These are phyloP conservation scores for Gossypium davidsonii DNA, from an alignment of 441 rosid species.

Conservation along the genomic window DNA sequence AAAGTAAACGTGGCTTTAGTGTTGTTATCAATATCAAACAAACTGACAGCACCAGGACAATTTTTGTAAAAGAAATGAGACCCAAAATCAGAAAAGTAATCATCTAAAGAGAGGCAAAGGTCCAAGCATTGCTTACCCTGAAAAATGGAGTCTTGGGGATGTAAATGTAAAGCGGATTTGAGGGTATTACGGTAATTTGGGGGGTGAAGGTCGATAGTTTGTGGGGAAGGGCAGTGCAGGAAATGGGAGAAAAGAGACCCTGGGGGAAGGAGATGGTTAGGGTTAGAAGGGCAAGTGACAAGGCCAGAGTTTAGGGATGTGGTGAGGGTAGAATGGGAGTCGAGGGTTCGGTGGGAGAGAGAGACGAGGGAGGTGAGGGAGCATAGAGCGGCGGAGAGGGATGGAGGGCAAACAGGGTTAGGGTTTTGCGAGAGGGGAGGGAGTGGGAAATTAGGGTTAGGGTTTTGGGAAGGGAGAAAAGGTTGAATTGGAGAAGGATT, in stretches of 20 bases:
- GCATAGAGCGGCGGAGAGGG: slow-evolving; percentile 41
- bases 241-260: slow-evolving; percentile 67
- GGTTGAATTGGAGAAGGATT: slow-evolving; percentile 20
- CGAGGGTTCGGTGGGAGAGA: slow-evolving; percentile 38
- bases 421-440: slow-evolving; percentile 20
- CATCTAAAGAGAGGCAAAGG: slow-evolving; percentile 49
- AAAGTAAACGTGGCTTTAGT: slow-evolving; percentile 30
- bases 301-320: slow-evolving; percentile 24
- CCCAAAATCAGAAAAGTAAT: slow-evolving; percentile 30
- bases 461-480: slow-evolving; percentile 16
- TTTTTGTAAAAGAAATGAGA: slow-evolving; percentile 50
- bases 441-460: slow-evolving; percentile 18
- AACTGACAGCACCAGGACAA: slow-evolving; percentile 53
- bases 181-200: slow-evolving; percentile 45
- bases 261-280: slow-evolving; percentile 64
- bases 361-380: slow-evolving; percentile 44
- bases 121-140: slow-evolving; percentile 24
- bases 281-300: slow-evolving; percentile 44
- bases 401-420: slow-evolving; percentile 19
- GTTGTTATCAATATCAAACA: slow-evolving; percentile 26
- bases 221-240: slow-evolving; percentile 52
- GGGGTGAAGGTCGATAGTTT: slow-evolving; percentile 24
- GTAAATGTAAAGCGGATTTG: slow-evolving; percentile 14
- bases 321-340: slow-evolving; percentile 26
- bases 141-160: slow-evolving; percentile 8